Base-by-base conservation (phyloP, 192 early-diverging fungal genomes). In the Funneliformis geosporum region DNA sequence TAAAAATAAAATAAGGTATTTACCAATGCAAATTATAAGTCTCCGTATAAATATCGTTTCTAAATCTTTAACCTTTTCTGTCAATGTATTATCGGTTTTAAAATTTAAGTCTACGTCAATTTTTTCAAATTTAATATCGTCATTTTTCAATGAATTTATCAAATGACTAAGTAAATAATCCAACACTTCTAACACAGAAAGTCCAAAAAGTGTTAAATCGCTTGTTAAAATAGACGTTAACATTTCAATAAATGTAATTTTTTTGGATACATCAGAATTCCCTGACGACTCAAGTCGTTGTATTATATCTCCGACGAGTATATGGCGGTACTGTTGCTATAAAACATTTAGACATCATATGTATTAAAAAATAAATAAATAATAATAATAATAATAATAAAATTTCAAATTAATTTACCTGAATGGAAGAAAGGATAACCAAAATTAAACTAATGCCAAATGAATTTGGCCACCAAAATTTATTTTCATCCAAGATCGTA, bases 111-210 rank as follows among this genome's bases (percentile, higher is more conserved):
- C 21, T 47, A 21, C 23, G 12, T 9, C 8, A 44, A 82, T 76
- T 33, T 66, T 44, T 79, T 72, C 8, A 65, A 71, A 25, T 28
- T 44, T 39, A 73, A 74, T 21, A 43, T 50, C 16, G 72, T 43
- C 38, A 86, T 21, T 5, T 27, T 67, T 78, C 28, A 78, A 65
- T 40, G 84, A 84, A 46, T 83, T 83, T 64, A 85, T 77, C 42
- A 87, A 72, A 65, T 81, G 73, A 28, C 73, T 79, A 79, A 88
- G 81, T 1, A 88, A 61, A 8, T 84, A 84, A 40, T 87, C 81
- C 27, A 90, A 82, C 8, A 90, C 85, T 67, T 90, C 89, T 55
- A 88, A 68, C 23, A 87, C 82, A 0, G 89, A 87, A 60, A 88
- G 83, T n/a, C 86, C 86, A 6, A 86, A 83, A 40, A 90, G 59